phyloP scores from a whole-genome alignment of 441 rosid genomes.

The Eruca vesicaria region DNA sequence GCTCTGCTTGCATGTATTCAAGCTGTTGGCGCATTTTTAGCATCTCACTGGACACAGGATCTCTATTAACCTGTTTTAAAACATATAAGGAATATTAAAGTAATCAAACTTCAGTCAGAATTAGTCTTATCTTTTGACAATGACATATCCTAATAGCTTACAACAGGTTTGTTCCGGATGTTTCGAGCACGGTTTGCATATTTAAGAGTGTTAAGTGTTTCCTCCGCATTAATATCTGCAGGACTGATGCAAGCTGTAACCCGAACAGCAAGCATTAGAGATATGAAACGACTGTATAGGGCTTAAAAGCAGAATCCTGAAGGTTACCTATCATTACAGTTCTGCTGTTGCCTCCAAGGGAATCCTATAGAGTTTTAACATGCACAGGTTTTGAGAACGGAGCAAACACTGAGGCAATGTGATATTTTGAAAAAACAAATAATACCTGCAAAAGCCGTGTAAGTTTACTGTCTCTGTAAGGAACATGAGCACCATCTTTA shows the following conservation, averaged over 20 bases:
- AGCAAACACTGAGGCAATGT: not conserved
- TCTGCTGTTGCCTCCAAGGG: slow-evolving; percentile 99
- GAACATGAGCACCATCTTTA: slow-evolving; percentile 91
- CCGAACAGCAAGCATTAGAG: slow-evolving; percentile 1
- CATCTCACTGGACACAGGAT: slow-evolving; percentile 97
- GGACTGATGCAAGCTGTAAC: slow-evolving; percentile 95
- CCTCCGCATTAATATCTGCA: slow-evolving; percentile 98
- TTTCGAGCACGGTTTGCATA: slow-evolving; percentile 99
- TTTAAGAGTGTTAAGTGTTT: slow-evolving; percentile 94
- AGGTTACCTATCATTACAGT: slow-evolving; percentile 94
- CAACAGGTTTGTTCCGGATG: slow-evolving; percentile 95
- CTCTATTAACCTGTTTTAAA: slow-evolving; percentile 75
- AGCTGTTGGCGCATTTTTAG: slow-evolving; percentile 96
- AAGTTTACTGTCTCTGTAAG: slow-evolving; percentile 97
- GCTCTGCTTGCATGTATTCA: slow-evolving; percentile 94
- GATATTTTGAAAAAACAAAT: slow-evolving; percentile 5
- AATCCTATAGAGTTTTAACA: slow-evolving; percentile 59
- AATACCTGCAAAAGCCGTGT: slow-evolving; percentile 95
- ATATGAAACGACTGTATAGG: not conserved
- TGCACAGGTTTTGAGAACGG: not conserved
- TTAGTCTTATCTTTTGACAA: not conserved
- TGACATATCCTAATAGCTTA: slow-evolving; percentile 50
- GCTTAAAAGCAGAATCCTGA: not conserved
- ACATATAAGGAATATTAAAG: not conserved
- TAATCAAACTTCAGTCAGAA: not conserved